Percentiles rank a stretch among this genome's conserved stretches.
phyloP scores from a whole-genome alignment of 2,329 filamentous ascomycete genomes.

The Alternaria sp. region DNA sequence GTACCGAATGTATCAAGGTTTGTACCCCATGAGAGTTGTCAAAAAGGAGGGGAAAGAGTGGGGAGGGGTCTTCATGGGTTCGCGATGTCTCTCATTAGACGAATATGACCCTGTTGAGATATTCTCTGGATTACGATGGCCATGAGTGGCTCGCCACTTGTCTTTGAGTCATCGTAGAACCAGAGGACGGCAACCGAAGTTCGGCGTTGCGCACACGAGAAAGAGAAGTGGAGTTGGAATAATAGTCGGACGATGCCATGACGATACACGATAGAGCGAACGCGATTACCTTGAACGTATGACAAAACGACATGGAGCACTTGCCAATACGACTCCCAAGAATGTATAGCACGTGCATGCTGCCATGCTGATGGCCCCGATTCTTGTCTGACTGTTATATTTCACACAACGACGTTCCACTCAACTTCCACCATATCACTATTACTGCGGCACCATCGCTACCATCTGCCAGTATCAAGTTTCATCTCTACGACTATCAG shows the following conservation, averaged over 20 bases:
- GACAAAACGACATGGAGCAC: neutral
- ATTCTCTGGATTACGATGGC: neutral
- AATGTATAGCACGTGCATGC: neutral
- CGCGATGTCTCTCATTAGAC: neutral
- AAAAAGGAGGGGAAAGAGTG: neutral
- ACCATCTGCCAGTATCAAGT: neutral
- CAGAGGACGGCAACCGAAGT: neutral
- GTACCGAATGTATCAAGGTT: neutral
- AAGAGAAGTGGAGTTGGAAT: neutral
- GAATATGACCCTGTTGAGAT: neutral
- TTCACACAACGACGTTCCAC: neutral
- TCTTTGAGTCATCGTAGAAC: neutral
- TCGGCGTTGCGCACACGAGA: neutral
- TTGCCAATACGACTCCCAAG: neutral
- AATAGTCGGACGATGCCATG: neutral
- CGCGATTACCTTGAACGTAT: neutral
- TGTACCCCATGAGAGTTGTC: neutral
- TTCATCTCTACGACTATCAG: neutral
- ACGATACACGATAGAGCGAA: neutral
- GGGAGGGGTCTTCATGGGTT: neutral
- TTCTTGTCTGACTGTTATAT: neutral
- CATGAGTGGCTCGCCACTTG: neutral
- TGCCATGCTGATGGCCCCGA: neutral
- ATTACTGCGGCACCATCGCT: neutral
- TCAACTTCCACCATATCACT: neutral